Conservation (phyloP, 306 rosid genomes). For the Vicia villosa region DNA sequence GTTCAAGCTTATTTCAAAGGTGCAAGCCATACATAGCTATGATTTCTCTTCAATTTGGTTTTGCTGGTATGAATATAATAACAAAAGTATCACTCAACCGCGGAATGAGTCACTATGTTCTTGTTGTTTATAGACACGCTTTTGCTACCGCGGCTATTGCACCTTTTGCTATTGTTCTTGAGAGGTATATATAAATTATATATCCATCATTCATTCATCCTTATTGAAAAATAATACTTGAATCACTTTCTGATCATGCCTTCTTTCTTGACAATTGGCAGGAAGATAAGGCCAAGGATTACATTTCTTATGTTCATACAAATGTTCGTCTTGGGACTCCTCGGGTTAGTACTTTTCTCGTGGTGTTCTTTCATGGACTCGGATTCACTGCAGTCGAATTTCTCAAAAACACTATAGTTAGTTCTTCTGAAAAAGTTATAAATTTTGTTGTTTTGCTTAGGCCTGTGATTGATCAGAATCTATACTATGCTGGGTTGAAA, state of each 20-base stretch:
- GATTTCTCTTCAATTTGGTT: conserved; percentile 85
- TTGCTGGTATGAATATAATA: conserved; percentile 94
- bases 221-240: too few relatives aligned
- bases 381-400: too few relatives aligned
- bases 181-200: conserved; percentile 73
- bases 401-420: background rate
- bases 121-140: conserved; percentile 88
- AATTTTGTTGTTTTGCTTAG: conserved; percentile 37
- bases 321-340: conserved; percentile 79
- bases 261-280: conserved; percentile 34
- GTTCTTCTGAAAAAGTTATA: background rate
- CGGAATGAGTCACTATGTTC: conserved; percentile 92
- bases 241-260: conserved; percentile 22
- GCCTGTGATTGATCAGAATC: conserved; percentile 92
- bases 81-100: conserved; percentile 83
- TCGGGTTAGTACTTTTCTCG: conserved; percentile 82
- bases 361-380: too few relatives aligned
- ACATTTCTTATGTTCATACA: conserved; percentile 69
- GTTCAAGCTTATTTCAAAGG: conserved; percentile 45
- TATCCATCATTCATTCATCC: background rate
- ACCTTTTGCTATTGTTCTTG: conserved; percentile 90
- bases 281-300: conserved; percentile 85
- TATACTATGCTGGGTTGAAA: conserved; percentile 81
- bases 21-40: conserved; percentile 89
- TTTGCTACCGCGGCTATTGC: conserved; percentile 86